Percentiles rank a stretch among this genome's conserved stretches.
phyloP scores from a whole-genome alignment of 2,329 filamentous ascomycete genomes.

The Botrytis hyacinthi region DNA sequence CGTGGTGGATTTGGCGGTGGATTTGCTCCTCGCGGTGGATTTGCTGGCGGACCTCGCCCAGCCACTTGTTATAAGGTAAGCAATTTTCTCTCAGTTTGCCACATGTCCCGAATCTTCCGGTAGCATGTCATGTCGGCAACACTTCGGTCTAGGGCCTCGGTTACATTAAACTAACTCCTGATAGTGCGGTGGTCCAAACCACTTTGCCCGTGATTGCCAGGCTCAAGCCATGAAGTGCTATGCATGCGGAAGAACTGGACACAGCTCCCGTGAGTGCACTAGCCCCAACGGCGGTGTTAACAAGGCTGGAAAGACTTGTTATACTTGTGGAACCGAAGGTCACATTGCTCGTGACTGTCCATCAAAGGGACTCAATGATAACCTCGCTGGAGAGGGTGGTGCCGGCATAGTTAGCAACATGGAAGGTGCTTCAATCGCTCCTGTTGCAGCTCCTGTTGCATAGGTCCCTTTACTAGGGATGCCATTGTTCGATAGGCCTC shows the following conservation, averaged over 20 bases:
- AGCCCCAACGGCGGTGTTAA: constrained; percentile 84
- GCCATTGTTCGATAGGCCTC: constrained; percentile 36
- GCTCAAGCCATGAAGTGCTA: constrained; percentile 75
- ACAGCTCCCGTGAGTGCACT: constrained; percentile 44
- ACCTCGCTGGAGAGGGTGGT: constrained; percentile 34
- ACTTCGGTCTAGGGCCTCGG: not conserved
- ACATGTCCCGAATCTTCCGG: not conserved
- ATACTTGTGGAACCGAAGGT: constrained; percentile 91
- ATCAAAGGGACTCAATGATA: constrained; percentile 57
- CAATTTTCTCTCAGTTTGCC: not conserved
- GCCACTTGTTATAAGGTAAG: constrained; percentile 65
- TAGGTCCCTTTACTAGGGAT: constrained; percentile 32
- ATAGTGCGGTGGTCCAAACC: constrained; percentile 77
- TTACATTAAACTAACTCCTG: constrained; percentile 7
- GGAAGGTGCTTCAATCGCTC: constrained; percentile 38
- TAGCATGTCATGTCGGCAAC: not conserved
- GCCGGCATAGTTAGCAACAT: constrained; percentile 39
- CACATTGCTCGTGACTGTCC: constrained; percentile 85
- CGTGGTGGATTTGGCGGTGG: constrained; percentile 69
- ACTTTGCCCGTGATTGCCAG: constrained; percentile 88
- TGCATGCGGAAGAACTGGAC: constrained; percentile 67
- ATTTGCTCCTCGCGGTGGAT: constrained; percentile 69
- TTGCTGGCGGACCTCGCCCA: constrained; percentile 65
- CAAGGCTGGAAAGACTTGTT: constrained; percentile 97
- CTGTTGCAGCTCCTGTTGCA: constrained; percentile 41